Conservation (phyloP, 208 protist species). For the Angomonas ambiguus region DNA sequence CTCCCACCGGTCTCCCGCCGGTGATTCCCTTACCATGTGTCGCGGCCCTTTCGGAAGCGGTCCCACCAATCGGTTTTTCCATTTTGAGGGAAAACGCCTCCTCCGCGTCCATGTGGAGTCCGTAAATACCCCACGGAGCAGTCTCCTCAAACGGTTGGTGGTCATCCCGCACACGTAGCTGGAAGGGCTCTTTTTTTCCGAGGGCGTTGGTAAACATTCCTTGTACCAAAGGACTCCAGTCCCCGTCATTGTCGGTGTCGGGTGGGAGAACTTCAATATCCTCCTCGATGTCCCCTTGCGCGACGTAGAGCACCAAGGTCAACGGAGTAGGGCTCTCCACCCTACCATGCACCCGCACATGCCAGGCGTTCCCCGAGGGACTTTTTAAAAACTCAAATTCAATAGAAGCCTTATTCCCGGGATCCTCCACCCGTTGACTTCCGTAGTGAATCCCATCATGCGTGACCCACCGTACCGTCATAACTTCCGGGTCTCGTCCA, state of each 20-base stretch:
- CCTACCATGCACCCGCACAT: slow-evolving; percentile 67
- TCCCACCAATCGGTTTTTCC: slow-evolving; percentile 26
- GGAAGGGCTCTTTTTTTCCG: slow-evolving; percentile 34
- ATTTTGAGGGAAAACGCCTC: slow-evolving; percentile 36
- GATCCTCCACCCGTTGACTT: slow-evolving; percentile 53
- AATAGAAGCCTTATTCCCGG: slow-evolving; percentile 32
- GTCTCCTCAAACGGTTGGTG: slow-evolving; percentile 59
- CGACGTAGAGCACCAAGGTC: slow-evolving; percentile 62
- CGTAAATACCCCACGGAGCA: slow-evolving; percentile 55
- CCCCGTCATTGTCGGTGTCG: slow-evolving; percentile 33
- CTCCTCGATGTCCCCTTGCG: slow-evolving; percentile 42
- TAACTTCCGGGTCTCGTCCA: slow-evolving; percentile 37
- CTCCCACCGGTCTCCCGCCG: slow-evolving; percentile 16
- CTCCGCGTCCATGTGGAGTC: slow-evolving; percentile 37
- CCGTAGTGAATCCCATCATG: slow-evolving; percentile 83
- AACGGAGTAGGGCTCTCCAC: slow-evolving; percentile 37
- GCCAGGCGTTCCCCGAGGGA: slow-evolving; percentile 68
- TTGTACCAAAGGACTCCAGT: slow-evolving; percentile 53
- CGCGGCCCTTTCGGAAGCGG: slow-evolving; percentile 30
- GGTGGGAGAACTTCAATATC: slow-evolving; percentile 27
- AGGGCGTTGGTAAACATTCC: slow-evolving; percentile 34
- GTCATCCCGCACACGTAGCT: slow-evolving; percentile 51
- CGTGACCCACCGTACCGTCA: slow-evolving; percentile 60
- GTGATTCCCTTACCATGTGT: slow-evolving; percentile 35
- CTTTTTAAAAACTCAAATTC: slow-evolving; percentile 83